Evolutionary conservation across 2,329 filamentous ascomycete genomes (phyloP).

Genomic region (Exophiala sp.): DNA sequence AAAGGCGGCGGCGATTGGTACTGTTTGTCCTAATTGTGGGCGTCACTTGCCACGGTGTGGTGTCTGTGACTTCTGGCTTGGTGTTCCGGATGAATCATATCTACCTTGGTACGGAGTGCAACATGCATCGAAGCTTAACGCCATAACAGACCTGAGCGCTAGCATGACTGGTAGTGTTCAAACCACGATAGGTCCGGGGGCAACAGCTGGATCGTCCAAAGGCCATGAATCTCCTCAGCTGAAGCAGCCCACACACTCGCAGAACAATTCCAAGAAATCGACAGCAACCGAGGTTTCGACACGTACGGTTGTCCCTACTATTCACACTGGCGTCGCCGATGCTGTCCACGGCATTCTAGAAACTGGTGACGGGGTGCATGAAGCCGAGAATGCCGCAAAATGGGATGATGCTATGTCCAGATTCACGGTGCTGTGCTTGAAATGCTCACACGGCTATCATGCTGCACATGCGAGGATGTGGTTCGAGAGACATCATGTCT

Average conservation of each 20-base stretch:
- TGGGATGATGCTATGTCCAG: constrained; percentile 46
- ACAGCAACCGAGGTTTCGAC: constrained; percentile 31
- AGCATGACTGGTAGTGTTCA: constrained; percentile 24
- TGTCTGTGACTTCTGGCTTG: constrained; percentile 57
- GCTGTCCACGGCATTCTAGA: constrained; percentile 7
- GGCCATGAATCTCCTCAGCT: constrained; percentile 25
- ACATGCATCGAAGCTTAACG: constrained; percentile 6
- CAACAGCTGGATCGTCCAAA: constrained; percentile 15
- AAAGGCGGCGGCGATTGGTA: constrained; percentile 36
- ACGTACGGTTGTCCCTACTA: constrained; percentile 11
- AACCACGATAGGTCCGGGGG: constrained; percentile 23
- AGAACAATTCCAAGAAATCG: constrained; percentile 30
- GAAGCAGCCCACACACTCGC: constrained; percentile 7
- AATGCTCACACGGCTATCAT: constrained; percentile 60
- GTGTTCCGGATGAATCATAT: constrained; percentile 50
- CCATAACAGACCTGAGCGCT: constrained; percentile 20
- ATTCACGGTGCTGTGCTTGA: constrained; percentile 56
- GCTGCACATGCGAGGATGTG: constrained; percentile 57
- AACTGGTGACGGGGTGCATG: constrained; percentile 3
- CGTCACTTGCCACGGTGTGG: constrained; percentile 58
- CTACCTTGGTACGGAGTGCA: constrained; percentile 23
- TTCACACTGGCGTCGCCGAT: not conserved
- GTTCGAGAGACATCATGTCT: constrained; percentile 51
- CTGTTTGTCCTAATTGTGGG: constrained; percentile 57
- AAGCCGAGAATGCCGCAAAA: constrained; percentile 11